Percentiles rank a stretch among this genome's conserved stretches.
phyloP scores from a whole-genome alignment of 2,329 filamentous ascomycete species.

The Fusarium graminum region DNA sequence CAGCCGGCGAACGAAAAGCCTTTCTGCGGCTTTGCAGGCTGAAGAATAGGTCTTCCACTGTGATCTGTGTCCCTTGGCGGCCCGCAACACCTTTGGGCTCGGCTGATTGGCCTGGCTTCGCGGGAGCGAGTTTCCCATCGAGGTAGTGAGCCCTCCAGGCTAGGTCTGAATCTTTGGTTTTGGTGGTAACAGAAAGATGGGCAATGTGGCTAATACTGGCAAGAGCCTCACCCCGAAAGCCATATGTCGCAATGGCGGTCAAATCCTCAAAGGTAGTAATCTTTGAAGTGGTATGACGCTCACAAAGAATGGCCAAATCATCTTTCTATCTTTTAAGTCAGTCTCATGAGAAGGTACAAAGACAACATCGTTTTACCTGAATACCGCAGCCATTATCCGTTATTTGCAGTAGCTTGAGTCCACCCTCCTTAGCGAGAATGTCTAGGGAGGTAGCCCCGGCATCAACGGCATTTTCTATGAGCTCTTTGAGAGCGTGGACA shows the following conservation, averaged over 20 bases:
- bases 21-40: constrained; percentile 89
- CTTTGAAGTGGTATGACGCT: constrained; percentile 97
- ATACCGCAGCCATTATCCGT: constrained; percentile 98
- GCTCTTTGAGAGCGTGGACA: constrained; percentile 93
- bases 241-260: constrained; percentile 90
- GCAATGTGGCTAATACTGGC: constrained; percentile 99
- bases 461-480: constrained; percentile 97
- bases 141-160: constrained; percentile 93
- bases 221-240: constrained; percentile 95
- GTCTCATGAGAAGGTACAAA: constrained; percentile 2
- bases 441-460: constrained; percentile 94
- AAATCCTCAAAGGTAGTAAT: constrained; percentile 94
- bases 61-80: constrained; percentile 91
- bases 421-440: constrained; percentile 93
- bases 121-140: constrained; percentile 81
- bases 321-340: constrained; percentile 73
- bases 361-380: constrained; percentile 67
- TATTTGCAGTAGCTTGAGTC: constrained; percentile 94
- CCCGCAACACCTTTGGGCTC: constrained; percentile 92
- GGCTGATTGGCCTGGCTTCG: constrained; percentile 87
- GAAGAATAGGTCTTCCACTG: constrained; percentile 97
- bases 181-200: constrained; percentile 94
- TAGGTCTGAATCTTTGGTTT: constrained; percentile 86
- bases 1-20: constrained; percentile 90
- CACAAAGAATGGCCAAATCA: constrained; percentile 90